Conservation (phyloP, 2,329 filamentous ascomycete species). For the Stemphylium lycopersici region DNA sequence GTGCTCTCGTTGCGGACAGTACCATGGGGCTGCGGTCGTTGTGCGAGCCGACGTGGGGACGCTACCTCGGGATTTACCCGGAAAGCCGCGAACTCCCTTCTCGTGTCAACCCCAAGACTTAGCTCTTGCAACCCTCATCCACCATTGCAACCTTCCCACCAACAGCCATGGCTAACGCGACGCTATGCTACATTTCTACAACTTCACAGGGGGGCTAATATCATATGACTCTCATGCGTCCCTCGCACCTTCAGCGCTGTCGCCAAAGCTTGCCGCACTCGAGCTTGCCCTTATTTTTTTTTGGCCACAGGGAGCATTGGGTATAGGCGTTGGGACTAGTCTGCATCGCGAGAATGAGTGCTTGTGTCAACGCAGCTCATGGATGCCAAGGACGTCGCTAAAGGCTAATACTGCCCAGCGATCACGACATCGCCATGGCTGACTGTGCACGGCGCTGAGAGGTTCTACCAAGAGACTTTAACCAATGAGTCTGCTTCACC, state of each 20-base stretch:
- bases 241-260: neutral
- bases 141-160: too few species aligned
- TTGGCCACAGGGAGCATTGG: neutral
- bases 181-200: neutral
- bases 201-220: too few species aligned
- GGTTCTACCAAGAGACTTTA: constrained; percentile 29
- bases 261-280: neutral
- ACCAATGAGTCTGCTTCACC: constrained; percentile 28
- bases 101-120: too few species aligned
- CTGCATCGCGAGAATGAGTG: neutral
- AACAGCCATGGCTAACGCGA: neutral
- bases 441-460: constrained; percentile 19
- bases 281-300: neutral
- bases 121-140: too few species aligned
- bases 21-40: too few species aligned
- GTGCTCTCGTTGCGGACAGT: too few species aligned
- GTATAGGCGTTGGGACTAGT: neutral
- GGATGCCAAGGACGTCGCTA: constrained; percentile 12
- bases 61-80: too few species aligned
- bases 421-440: constrained; percentile 34
- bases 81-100: too few species aligned
- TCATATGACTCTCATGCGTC: neutral
- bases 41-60: too few species aligned
- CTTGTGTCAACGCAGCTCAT: neutral
- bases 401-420: constrained; percentile 30